These are phyloP conservation scores for Petunia secreta DNA, from an alignment of 257 asterid species.

Conservation along the genomic window DNA sequence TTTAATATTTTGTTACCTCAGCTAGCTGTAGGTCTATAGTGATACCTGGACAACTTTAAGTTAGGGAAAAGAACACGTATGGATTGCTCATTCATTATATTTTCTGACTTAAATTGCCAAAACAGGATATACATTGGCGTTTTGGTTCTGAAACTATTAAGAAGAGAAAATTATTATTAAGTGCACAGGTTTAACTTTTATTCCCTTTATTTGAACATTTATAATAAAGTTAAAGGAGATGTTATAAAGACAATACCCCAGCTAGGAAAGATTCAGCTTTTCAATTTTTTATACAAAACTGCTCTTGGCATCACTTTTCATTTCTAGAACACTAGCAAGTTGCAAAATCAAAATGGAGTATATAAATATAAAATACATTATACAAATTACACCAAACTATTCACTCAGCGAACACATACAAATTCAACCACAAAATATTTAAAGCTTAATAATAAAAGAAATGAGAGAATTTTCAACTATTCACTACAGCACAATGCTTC, in stretches of 20 bases:
- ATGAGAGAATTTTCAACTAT: background rate
- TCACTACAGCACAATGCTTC: slow-evolving; percentile 22
- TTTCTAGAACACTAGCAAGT: background rate
- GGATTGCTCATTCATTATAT: background rate
- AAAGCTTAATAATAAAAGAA: no score
- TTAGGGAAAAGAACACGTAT: background rate
- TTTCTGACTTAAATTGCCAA: background rate
- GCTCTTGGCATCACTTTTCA: background rate
- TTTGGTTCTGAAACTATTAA: background rate
- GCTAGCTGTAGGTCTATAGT: background rate
- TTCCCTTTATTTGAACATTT: background rate
- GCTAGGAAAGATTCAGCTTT: background rate
- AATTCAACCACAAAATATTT: slow-evolving; percentile 8
- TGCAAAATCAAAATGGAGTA: background rate
- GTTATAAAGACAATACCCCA: background rate
- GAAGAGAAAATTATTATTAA: background rate
- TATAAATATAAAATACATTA: background rate
- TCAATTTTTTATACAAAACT: background rate
- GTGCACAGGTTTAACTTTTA: background rate
- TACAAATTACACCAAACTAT: slow-evolving; percentile 8
- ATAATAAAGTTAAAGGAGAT: background rate
- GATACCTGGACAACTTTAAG: background rate
- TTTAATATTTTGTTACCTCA: no score
- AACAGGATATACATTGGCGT: no score
- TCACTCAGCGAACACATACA: background rate